phyloP scores from a whole-genome alignment of 164 flowering plant species.

The Stephania cephalantha region DNA sequence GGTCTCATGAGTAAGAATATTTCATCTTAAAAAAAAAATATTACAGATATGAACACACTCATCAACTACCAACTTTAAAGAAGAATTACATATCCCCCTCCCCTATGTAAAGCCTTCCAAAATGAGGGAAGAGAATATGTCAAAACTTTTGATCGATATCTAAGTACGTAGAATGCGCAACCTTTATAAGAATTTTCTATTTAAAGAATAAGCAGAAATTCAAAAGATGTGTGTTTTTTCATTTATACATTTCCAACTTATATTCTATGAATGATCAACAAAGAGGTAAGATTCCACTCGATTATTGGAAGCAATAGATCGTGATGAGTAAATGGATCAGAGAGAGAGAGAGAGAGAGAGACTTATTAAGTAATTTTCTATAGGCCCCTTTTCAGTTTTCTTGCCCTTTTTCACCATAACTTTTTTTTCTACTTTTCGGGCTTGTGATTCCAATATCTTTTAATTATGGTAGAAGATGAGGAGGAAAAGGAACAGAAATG shows the following conservation, averaged over 20 bases:
- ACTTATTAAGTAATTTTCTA: neutral
- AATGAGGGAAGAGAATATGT: neutral
- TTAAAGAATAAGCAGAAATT: neutral
- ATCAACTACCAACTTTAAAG: neutral
- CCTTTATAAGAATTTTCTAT: neutral
- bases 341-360: neutral
- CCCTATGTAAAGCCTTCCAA: neutral
- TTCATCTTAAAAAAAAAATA: neutral
- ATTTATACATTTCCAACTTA: neutral
- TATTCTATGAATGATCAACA: neutral
- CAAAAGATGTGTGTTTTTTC: neutral
- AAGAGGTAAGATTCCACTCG: neutral
- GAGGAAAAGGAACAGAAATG: constrained; percentile 46
- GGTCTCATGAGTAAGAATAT: neutral
- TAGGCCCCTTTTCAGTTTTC: neutral
- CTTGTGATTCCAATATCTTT: constrained; percentile 23
- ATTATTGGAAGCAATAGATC: neutral
- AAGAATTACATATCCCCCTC: neutral
- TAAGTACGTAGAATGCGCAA: neutral
- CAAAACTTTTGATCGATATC: neutral
- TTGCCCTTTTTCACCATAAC: neutral
- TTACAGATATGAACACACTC: neutral
- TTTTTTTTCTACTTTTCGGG: neutral
- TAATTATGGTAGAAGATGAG: constrained; percentile 35
- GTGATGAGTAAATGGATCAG: neutral